Percentiles rank a stretch among this genome's conserved stretches.
These are phyloP conservation scores for Clausena lansium DNA, from an alignment of 345 rosid genomes.

Conservation along the genomic window DNA sequence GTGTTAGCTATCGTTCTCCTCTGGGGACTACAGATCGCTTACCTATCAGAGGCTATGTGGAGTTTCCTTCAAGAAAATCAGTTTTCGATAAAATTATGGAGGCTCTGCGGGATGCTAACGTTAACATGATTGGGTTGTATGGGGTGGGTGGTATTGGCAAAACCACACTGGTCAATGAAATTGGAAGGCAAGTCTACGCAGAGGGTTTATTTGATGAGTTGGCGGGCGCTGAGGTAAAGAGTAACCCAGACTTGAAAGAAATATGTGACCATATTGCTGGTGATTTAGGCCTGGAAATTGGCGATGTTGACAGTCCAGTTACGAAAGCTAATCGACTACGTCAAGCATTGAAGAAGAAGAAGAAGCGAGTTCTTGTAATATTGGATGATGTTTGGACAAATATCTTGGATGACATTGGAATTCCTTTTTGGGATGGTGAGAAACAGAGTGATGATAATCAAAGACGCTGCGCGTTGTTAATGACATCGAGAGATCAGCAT, in stretches of 20 bases:
- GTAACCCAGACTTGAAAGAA: not conserved
- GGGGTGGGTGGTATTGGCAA: conserved; percentile 24
- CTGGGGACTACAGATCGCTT: not conserved
- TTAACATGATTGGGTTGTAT: conserved; percentile 18
- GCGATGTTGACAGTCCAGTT: not conserved
- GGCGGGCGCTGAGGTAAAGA: not conserved
- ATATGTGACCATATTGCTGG: conserved; percentile 7
- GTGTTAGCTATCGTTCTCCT: not conserved
- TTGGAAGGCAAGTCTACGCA: not conserved
- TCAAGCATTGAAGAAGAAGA: conserved; percentile 10
- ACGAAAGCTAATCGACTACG: not conserved
- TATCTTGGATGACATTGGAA: not conserved
- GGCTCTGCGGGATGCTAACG: not conserved
- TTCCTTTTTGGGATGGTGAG: not conserved
- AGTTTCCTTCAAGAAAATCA: too few species aligned
- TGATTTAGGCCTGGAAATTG: conserved; percentile 4
- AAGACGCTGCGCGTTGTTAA: conserved; percentile 15
- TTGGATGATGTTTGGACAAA: conserved; percentile 4
- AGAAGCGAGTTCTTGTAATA: not conserved
- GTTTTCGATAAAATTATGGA: too few species aligned
- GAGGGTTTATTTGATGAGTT: not conserved
- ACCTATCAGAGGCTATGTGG: not conserved
- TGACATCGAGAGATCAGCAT: conserved; percentile 19
- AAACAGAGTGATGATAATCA: not conserved
- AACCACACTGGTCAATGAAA: conserved; percentile 16